Percentiles rank a stretch among this genome's conserved stretches.
Evolutionary conservation across 192 early-diverging fungal species (phyloP).

Genomic region (Backusella sp.): DNA sequence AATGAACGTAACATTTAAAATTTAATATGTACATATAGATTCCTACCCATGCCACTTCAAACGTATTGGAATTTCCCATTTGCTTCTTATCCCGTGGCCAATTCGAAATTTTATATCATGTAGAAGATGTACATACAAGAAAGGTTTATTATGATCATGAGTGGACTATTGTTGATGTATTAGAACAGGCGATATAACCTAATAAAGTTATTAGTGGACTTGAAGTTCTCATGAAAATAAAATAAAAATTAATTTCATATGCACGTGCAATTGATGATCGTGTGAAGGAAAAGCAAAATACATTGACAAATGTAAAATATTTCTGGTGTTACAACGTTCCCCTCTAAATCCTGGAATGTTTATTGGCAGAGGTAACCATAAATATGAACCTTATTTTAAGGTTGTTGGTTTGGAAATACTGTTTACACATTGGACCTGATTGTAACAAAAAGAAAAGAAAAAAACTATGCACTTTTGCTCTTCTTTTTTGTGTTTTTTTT

Average conservation of each 20-base stretch:
- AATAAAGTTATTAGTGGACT: no score
- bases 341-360: background rate
- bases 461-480: background rate
- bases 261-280: background rate
- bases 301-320: background rate
- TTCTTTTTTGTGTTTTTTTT: no score
- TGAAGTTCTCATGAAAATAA: background rate
- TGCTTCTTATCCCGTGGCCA: conserved; percentile 56
- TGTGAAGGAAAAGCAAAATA: background rate
- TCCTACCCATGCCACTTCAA: conserved; percentile 1
- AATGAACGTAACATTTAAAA: background rate
- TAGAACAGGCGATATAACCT: background rate
- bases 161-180: conserved; percentile 25
- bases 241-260: background rate
- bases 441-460: background rate
- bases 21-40: background rate
- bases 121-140: conserved; percentile 53
- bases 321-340: background rate
- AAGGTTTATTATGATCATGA: conserved; percentile 53
- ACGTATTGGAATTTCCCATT: conserved; percentile 35
- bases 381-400: background rate
- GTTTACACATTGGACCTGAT: background rate
- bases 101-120: conserved; percentile 57
- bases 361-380: background rate
- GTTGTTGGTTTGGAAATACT: background rate